Base-by-base conservation (phyloP, 2,329 filamentous ascomycete genomes). In the Aspergillus quadricinctus region DNA sequence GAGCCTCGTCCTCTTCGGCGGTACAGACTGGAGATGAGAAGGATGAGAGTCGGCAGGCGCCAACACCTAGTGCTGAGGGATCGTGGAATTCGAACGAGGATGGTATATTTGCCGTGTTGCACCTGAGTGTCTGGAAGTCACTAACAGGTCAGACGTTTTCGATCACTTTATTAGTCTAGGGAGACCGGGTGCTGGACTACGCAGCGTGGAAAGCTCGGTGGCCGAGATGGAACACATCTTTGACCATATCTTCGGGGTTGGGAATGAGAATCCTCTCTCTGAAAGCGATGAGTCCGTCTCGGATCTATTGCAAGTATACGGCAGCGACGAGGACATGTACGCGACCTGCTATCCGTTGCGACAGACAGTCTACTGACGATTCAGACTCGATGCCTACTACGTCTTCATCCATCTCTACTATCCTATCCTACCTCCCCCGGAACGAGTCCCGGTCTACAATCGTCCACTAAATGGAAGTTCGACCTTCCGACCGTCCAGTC, bases 361-460 rank as follows among this genome's bases (percentile, higher is more conserved):
- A 17, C 31, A 29, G 28, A 29, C 28, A 37, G 31, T 6, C 11
- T 50, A 45, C 28, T 61, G 27, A 55, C 37, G 14, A 23, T 6
- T 45, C 48, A 71, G 68, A 53, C 51, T 69, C 40, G 61, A 69
- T 40, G 68, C 66, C 1, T 71, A 71, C 49, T 71, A 71, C 45
- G 61, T 67, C 37, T 71, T 66, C 50, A 66, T 71, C 52, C 68
- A 71, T 48, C 57, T 60, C 3, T 71, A 64, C 51, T 68, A 66
- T 52, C 68, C 68, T 5, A 64, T 70, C 4, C 50, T 71, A 4
- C 68, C 68, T 3, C 65, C 67, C 11, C 62, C 65, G 0, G 57
- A 55, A 23, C 49, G 49, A 10, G 43, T 57, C 6, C 60, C 59
- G 11, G 52, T 61, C 1, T 53, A 49, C 17, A 57, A 64, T 54